phyloP scores from a whole-genome alignment of 345 rosid genomes.

The Camelina laxa region DNA sequence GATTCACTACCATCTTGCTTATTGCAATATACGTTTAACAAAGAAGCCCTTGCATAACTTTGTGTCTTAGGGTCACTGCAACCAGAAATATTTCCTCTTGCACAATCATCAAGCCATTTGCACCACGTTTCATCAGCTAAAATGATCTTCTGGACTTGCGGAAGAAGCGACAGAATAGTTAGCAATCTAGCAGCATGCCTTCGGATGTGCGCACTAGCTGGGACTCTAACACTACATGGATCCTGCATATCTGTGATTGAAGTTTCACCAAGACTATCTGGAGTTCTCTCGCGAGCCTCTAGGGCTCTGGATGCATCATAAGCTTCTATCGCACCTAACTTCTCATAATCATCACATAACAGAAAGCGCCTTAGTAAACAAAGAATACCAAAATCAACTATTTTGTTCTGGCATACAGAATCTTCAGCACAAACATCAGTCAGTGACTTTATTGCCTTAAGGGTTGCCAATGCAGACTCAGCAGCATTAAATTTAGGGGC shows the following conservation, averaged over 20 bases:
- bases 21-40: conserved; percentile 72
- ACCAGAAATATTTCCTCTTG: conserved; percentile 69
- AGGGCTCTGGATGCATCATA: conserved; percentile 86
- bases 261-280: conserved; percentile 54
- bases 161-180: conserved; percentile 82
- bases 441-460: conserved; percentile 85
- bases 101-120: conserved; percentile 96
- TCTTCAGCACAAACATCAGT: conserved; percentile 79
- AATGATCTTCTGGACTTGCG: conserved; percentile 72
- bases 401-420: conserved; percentile 65
- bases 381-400: conserved; percentile 70
- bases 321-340: conserved; percentile 84
- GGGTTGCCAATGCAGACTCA: conserved; percentile 89
- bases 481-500: conserved; percentile 70
- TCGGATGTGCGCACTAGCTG: conserved; percentile 88
- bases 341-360: conserved; percentile 90
- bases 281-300: conserved; percentile 59
- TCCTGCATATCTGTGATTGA: conserved; percentile 50
- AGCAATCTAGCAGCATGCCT: conserved; percentile 93
- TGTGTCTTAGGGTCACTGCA: conserved; percentile 80
- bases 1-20: conserved; percentile 48
- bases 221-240: conserved; percentile 73
- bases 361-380: conserved; percentile 87
- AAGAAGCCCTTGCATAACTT: conserved; percentile 90
- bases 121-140: conserved; percentile 72